Percentiles rank a stretch among this genome's conserved stretches.
phyloP scores from a whole-genome alignment of 352 stramenopile genomes.

The Phytopythium aichiense region DNA sequence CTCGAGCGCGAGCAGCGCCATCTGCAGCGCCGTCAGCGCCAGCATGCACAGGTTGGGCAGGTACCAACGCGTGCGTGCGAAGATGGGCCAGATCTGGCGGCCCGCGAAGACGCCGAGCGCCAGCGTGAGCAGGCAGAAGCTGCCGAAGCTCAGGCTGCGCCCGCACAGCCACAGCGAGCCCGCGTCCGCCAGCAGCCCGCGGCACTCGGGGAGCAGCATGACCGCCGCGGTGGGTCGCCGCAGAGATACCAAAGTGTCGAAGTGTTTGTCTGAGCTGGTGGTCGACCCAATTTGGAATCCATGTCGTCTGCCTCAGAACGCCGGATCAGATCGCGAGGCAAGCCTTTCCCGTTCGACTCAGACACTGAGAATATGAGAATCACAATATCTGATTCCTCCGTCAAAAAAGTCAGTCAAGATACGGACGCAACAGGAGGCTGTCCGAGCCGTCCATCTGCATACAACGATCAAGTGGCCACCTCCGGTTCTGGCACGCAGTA shows the following conservation, averaged over 20 bases:
- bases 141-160: constrained; percentile 59
- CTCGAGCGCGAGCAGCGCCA: constrained; percentile 60
- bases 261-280: too few relatives aligned
- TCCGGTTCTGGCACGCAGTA: neutral
- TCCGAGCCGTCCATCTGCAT: neutral
- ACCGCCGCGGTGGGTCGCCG: too few relatives aligned
- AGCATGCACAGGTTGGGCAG: constrained; percentile 59
- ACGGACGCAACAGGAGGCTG: neutral
- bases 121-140: constrained; percentile 50
- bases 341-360: too few relatives aligned
- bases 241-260: too few relatives aligned
- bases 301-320: too few relatives aligned
- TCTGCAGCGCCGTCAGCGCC: constrained; percentile 49
- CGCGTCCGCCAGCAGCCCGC: constrained; percentile 29
- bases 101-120: constrained; percentile 34
- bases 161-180: constrained; percentile 44
- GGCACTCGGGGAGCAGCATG: constrained; percentile 52
- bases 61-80: constrained; percentile 54
- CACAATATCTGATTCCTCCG: too few relatives aligned
- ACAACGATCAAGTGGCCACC: neutral
- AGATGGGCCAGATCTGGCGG: constrained; percentile 51
- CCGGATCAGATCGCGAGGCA: too few relatives aligned
- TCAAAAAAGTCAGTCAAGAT: neutral
- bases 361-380: too few relatives aligned
- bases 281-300: too few relatives aligned